A percentile compares a stretch with the other conserved stretches of the same genome.
phyloP scores from a whole-genome alignment of 768 basidiomycete species.

The Phanerochaete carnosa region DNA sequence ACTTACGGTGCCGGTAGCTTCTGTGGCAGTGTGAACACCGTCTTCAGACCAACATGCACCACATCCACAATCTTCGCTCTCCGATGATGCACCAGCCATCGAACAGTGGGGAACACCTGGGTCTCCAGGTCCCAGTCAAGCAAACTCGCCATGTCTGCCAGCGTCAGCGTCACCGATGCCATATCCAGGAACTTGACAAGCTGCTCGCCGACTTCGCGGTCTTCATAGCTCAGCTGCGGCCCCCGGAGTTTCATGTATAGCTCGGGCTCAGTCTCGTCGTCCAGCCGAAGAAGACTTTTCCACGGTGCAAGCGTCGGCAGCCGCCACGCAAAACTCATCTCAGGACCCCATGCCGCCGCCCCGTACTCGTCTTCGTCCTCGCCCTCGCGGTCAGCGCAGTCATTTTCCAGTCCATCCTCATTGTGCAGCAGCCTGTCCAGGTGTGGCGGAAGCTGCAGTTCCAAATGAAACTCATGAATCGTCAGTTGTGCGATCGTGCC shows the following conservation, averaged over 20 bases:
- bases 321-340: conserved; percentile 69
- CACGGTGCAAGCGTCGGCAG: conserved; percentile 79
- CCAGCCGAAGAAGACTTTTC: conserved; percentile 84
- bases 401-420: conserved; percentile 55
- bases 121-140: conserved; percentile 81
- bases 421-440: conserved; percentile 69
- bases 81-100: conserved; percentile 88
- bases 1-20: conserved; percentile 61
- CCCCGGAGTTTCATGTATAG: conserved; percentile 58
- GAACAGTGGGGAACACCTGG: conserved; percentile 86
- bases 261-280: conserved; percentile 52
- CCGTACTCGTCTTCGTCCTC: conserved; percentile 38
- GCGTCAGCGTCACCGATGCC: conserved; percentile 72
- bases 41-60: conserved; percentile 75
- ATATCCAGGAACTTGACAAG: conserved; percentile 73
- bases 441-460: conserved; percentile 83
- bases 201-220: conserved; percentile 64
- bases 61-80: conserved; percentile 88
- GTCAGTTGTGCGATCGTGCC: conserved; percentile 75
- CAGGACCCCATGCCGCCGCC: conserved; percentile 55
- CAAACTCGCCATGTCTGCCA: conserved; percentile 76
- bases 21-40: conserved; percentile 73
- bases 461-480: conserved; percentile 75
- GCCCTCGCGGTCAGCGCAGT: conserved; percentile 46
- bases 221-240: conserved; percentile 59